These are phyloP conservation scores for Galerina sulciceps DNA, from an alignment of 768 basidiomycete species.

Conservation along the genomic window DNA sequence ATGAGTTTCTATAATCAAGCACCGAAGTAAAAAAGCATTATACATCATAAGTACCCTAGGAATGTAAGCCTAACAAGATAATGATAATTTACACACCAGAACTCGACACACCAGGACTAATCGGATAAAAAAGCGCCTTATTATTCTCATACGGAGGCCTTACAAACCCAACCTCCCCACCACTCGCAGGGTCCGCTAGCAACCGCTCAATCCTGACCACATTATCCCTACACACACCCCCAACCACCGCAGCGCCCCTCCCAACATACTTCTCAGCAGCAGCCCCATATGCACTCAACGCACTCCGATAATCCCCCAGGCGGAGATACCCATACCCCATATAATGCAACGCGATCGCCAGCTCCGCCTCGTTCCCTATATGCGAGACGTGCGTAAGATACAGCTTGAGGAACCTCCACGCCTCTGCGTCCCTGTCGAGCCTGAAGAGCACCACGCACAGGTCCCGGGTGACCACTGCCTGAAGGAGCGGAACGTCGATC, in stretches of 20 bases:
- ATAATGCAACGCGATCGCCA: neutral
- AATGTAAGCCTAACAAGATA: no score
- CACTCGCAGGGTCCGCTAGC: no score
- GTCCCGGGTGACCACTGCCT: neutral
- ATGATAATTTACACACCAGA: no score
- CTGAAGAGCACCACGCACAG: slow-evolving; percentile 1
- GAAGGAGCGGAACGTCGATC: neutral
- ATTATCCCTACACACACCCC: no score
- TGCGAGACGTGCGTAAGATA: neutral
- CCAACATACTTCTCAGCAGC: neutral
- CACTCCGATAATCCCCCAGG: slow-evolving; percentile 5
- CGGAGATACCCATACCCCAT: slow-evolving; percentile 10
- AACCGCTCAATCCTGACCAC: no score
- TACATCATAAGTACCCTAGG: no score
- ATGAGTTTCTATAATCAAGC: no score
- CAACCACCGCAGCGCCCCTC: neutral
- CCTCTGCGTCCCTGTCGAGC: neutral
- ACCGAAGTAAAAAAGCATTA: no score
- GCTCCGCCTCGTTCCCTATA: neutral
- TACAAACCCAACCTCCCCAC: no score
- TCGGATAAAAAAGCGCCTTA: no score
- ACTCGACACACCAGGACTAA: no score
- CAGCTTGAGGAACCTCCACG: neutral
- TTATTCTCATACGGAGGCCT: no score
- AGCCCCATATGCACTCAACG: slow-evolving; percentile 5